Base-by-base conservation (phyloP, 805 yeast species). In the Wickerhamiella bombiphila region DNA sequence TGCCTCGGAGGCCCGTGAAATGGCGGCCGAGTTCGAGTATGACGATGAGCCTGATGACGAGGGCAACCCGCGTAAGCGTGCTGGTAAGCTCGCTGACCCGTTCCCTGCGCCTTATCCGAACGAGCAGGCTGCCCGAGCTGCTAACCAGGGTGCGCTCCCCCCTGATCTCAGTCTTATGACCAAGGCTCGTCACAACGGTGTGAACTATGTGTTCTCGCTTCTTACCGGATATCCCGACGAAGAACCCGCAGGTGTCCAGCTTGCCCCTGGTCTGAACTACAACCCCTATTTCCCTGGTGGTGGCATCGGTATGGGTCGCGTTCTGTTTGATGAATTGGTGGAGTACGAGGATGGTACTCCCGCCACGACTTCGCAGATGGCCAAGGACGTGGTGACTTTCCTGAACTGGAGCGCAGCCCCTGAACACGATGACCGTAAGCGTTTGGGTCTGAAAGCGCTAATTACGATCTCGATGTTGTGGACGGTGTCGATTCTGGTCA, bases 271-370 rank as follows among this genome's bases (percentile, higher is more conserved):
- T 48, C 64, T 93, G 45, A 91, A 91, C 77, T 91, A 91, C 69
- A 91, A 91, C 74, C 98, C 98, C 57, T 91, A 91, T 72, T 91
- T 91, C 94, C 97, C 98, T 61, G 97, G 97, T 67, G 97, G 98
- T 50, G 72, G 96, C 31, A 88, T 91, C 69, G 98, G 95, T 53
- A 91, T 91, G 98, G 97, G 82, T 59, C 81, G 98, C 69, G 97
- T 88, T 42, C 71, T 91, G 62, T 91, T 86, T 53, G 98, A 91
- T 60, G 98, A 82, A 49, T 71, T 91, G 57, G 98, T 91, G 48
- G 98, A 91, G 70, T 91, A 76, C 66, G 98, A 91, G 63, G 98
- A 91, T 61, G 98, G 98, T 58, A 91, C 98, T 42, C 94, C 93
- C 42, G 97, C 98, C 38, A 76, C 97, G 38, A 80, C 97, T 47